Base-by-base conservation (phyloP, 495 filamentous ascomycete species). In the Neurospora tetraspora region DNA sequence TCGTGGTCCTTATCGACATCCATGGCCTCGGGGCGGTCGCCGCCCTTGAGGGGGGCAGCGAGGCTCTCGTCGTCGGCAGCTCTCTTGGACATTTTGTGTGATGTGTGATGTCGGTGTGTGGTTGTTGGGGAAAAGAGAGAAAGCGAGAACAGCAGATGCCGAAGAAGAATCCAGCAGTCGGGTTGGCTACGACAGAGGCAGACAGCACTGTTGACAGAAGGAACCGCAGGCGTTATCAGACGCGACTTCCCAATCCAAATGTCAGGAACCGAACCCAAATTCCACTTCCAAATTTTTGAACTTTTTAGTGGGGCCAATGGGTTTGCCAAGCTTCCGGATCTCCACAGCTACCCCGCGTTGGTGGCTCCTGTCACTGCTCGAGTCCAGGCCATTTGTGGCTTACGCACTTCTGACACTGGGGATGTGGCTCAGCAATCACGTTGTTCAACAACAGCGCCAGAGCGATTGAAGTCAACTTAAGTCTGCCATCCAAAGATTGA, bases 51-150 rank as follows among this genome's bases (percentile, higher is more conserved):
- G 71, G 90, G 86, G 38, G 82, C 81, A 68, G 82, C 80, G 59
- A 86, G 86, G 36, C 85, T 83, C n/a, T 85, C 87, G 23, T 78
- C 76, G 47, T 88, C 83, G 76, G 92, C 89, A 34, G 86, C 80
- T 79, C 92, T 87, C 82, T 93, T 94, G 11, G 89, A 89, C 92
- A 94, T 94, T 71, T 71, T 87, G 76, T n/a, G 36, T 53, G 11
- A 11, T 45, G 36, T 45, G 34, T 16, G 27, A 14, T 16, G 5
- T n/a, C n/a, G n/a, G n/a, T 14, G 45, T 6, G n/a, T 27, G 27
- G 27, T 34, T n/a, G 16, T 70, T 39, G 14, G 34, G 18, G 38
- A 14, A 40, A 16, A 31, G 27, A 27, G 37, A 31, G 34, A 42
- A 7, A 37, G 16, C 0, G 16, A 12, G 16, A 31, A 34, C 43